These are phyloP conservation scores for Forsythia suspensa DNA, from an alignment of 257 asterid genomes.

Conservation along the genomic window DNA sequence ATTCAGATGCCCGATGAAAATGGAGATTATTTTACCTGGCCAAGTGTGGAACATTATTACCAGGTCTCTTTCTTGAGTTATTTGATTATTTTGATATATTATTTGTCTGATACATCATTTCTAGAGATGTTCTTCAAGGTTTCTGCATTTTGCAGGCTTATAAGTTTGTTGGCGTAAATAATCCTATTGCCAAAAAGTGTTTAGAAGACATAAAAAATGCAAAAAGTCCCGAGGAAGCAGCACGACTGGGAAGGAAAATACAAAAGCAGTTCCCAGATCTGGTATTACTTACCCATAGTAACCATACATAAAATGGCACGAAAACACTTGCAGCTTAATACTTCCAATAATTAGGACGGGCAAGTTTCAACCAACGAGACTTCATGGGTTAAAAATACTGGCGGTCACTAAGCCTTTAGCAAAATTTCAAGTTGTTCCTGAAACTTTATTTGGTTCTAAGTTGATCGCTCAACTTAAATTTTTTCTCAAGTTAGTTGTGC, in stretches of 20 bases:
- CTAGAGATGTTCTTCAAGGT: slow-evolving; percentile 4
- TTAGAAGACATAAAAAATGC: slow-evolving; percentile 67
- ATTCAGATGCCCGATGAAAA: slow-evolving; percentile 68
- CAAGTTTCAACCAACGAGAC: background rate
- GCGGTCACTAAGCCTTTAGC: background rate
- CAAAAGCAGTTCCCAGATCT: slow-evolving; percentile 74
- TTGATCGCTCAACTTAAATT: background rate
- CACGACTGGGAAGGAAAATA: slow-evolving; percentile 82
- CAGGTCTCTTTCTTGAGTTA: slow-evolving; percentile 56
- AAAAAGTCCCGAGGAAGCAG: slow-evolving; percentile 98
- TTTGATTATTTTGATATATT: background rate
- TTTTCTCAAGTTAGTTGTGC: background rate
- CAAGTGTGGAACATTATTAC: slow-evolving; percentile 96
- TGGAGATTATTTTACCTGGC: slow-evolving; percentile 63
- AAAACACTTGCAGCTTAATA: background rate
- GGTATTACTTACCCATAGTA: slow-evolving; percentile 41
- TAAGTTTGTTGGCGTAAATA: slow-evolving; percentile 70
- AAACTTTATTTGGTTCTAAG: no score
- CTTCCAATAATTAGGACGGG: background rate
- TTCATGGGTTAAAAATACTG: background rate
- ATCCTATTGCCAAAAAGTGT: slow-evolving; percentile 55
- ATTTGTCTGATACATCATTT: background rate
- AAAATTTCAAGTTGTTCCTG: background rate
- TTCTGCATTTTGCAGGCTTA: slow-evolving; percentile 55
- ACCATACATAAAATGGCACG: background rate